These are phyloP conservation scores for Acorus gramineus DNA, from an alignment of 106 monocot species.

Conservation along the genomic window DNA sequence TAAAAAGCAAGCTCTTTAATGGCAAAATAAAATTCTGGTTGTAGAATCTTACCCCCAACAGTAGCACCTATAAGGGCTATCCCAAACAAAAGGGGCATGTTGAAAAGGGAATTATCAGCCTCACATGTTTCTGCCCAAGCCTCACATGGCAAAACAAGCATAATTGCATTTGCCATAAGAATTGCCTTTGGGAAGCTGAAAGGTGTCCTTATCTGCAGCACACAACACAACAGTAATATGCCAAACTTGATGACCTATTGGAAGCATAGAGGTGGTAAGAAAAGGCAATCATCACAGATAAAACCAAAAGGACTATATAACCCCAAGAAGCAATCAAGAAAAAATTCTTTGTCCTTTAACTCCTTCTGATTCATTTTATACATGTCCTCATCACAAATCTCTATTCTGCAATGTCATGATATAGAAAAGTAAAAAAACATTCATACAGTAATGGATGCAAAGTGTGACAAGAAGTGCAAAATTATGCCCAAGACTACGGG, in stretches of 20 bases:
- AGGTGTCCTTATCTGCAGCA: constrained; percentile 17
- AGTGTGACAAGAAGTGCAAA: too few species aligned
- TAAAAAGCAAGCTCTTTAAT: too few species aligned
- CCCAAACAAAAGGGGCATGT: constrained; percentile 59
- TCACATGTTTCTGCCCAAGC: constrained; percentile 58
- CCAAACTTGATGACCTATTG: background rate
- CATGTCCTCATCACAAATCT: too few species aligned
- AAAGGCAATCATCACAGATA: background rate
- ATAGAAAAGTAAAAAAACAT: too few species aligned
- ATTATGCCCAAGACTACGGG: too few species aligned
- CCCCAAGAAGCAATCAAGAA: too few species aligned
- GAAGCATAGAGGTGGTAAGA: background rate
- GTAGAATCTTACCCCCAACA: constrained; percentile 54
- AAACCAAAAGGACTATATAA: background rate
- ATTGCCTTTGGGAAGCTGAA: constrained; percentile 17
- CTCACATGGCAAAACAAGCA: constrained; percentile 32
- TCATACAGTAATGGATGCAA: too few species aligned
- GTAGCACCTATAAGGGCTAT: constrained; percentile 71
- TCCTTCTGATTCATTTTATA: too few species aligned
- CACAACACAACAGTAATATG: background rate
- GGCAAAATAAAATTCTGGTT: too few species aligned
- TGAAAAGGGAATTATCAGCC: constrained; percentile 31
- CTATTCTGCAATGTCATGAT: too few species aligned
- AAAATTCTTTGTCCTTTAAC: too few species aligned
- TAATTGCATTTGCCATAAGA: constrained; percentile 19